Conservation (phyloP, 108 stramenopile genomes). For the Cyclostephanos invisitatus region DNA sequence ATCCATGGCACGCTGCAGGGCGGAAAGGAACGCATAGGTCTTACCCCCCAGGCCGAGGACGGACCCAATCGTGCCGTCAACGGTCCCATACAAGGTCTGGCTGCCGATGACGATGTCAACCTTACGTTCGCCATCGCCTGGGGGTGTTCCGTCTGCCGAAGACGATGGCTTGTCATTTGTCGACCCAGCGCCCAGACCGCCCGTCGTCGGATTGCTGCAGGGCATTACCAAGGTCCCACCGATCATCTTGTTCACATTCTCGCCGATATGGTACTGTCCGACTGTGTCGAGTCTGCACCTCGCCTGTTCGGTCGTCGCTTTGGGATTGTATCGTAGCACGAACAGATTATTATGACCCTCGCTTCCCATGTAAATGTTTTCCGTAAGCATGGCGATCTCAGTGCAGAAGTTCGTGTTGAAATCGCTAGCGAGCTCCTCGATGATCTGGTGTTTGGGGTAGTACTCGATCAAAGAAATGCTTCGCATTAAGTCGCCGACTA, state of each 20-base stretch:
- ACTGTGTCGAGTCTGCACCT: slow-evolving; percentile 86
- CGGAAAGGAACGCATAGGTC: slow-evolving; percentile 83
- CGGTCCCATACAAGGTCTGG: slow-evolving; percentile 93
- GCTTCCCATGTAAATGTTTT: slow-evolving; percentile 90
- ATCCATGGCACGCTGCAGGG: slow-evolving; percentile 80
- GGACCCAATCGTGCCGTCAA: slow-evolving; percentile 91
- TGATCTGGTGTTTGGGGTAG: slow-evolving; percentile 71
- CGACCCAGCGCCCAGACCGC: slow-evolving; percentile 13
- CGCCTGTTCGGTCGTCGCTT: slow-evolving; percentile 84
- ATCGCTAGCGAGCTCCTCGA: slow-evolving; percentile 93
- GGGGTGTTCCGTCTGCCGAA: slow-evolving; percentile 16
- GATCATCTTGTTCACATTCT: slow-evolving; percentile 94
- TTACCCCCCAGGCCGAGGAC: slow-evolving; percentile 84
- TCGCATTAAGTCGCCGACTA: slow-evolving; percentile 97
- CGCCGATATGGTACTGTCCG: slow-evolving; percentile 95
- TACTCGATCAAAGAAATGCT: slow-evolving; percentile 92
- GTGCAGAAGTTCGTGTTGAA: slow-evolving; percentile 96
- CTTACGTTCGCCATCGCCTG: slow-evolving; percentile 37
- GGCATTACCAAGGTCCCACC: slow-evolving; percentile 93
- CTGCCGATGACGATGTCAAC: slow-evolving; percentile 71
- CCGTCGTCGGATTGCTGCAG: slow-evolving; percentile 26
- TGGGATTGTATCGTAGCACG: slow-evolving; percentile 78
- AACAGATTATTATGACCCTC: slow-evolving; percentile 94
- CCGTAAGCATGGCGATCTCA: slow-evolving; percentile 90
- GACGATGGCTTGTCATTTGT: background rate